Conservation (phyloP, 2,329 filamentous ascomycete species). For the Sordariomycetes sp. region DNA sequence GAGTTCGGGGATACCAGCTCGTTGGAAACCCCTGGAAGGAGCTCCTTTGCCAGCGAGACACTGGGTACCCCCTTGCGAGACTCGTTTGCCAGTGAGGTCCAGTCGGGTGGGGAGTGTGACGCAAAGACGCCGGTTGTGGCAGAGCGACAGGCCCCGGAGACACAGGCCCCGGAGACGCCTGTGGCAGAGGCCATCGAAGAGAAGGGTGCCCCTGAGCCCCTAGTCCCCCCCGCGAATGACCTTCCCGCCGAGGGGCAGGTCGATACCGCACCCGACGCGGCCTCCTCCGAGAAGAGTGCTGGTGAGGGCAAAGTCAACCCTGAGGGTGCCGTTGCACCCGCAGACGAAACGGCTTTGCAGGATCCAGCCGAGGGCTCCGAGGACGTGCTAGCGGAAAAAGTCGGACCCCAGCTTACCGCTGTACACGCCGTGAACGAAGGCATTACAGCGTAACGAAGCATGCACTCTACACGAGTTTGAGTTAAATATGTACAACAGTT, state of each 20-base stretch:
- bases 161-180: background rate
- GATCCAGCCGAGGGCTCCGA: background rate
- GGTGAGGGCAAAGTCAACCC: background rate
- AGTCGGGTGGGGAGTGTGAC: background rate
- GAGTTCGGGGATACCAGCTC: conserved; percentile 49
- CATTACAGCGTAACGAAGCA: background rate
- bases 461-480: background rate
- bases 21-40: conserved; percentile 38
- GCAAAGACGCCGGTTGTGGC: too few relatives aligned
- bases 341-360: background rate
- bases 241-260: background rate
- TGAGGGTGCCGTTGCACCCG: background rate
- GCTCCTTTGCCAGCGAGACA: conserved; percentile 25
- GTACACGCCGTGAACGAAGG: background rate
- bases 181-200: background rate
- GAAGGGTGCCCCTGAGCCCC: background rate
- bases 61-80: background rate
- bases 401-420: background rate
- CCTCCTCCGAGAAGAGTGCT: background rate
- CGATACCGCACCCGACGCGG: background rate
- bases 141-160: too few relatives aligned
- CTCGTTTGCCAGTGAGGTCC: background rate
- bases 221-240: too few relatives aligned
- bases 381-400: background rate
- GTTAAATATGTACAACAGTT: background rate